Evolutionary conservation across 169 alveolate genomes (phyloP).

Genomic region (Cystoisospora suis): DNA sequence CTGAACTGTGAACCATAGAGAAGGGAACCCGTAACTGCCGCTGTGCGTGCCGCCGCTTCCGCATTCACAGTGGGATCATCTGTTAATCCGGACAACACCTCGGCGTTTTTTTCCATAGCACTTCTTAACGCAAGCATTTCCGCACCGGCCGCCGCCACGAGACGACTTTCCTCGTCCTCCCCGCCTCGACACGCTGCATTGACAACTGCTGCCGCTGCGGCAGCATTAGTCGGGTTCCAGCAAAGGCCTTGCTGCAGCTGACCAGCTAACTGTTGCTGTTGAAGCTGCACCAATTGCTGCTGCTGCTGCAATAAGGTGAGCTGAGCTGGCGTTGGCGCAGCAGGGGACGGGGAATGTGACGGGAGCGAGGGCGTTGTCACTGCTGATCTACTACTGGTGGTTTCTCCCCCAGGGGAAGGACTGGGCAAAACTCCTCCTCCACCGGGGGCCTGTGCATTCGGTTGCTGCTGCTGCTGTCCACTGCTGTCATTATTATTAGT

Average conservation of each 20-base stretch:
- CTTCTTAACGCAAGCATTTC: not conserved
- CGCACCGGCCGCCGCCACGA: not conserved
- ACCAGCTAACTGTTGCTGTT: not conserved
- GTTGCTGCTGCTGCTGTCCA: not conserved
- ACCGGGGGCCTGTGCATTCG: not conserved
- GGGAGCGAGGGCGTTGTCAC: not conserved
- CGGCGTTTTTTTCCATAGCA: not conserved
- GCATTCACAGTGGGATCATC: not conserved
- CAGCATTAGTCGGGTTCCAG: not conserved
- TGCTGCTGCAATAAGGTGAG: too few species aligned
- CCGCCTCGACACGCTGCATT: not conserved
- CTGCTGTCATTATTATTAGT: too few species aligned
- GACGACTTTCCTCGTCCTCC: not conserved
- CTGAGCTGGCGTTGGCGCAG: too few species aligned
- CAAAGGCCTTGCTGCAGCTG: slow-evolving; percentile 5
- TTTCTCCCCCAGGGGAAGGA: slow-evolving; percentile 12
- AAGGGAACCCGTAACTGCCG: not conserved
- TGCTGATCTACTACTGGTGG: too few species aligned
- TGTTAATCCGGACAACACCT: not conserved
- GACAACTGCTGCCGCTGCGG: not conserved
- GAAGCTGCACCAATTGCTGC: too few species aligned
- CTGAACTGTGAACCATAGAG: slow-evolving; percentile 8
- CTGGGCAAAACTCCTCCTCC: not conserved
- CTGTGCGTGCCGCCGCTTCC: slow-evolving; percentile 11
- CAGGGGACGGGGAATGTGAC: too few species aligned